Evolutionary conservation across 2,329 filamentous ascomycete species (phyloP), one percentile per base, ranked within the genome.

Genomic region (Trichophyton equinum): DNA sequence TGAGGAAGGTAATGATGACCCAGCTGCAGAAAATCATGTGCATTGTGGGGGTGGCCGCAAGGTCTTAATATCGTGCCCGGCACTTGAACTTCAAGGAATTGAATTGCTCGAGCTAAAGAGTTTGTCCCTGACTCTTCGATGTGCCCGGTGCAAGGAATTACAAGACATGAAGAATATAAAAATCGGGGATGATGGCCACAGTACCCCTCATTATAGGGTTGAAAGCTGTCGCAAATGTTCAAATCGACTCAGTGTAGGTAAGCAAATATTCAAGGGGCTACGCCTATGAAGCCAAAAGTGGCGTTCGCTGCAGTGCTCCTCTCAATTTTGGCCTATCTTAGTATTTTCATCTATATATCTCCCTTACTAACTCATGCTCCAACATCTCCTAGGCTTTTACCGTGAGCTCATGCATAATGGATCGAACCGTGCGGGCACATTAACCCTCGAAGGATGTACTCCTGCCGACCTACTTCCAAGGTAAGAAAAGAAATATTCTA

Each of bases 61-160:
- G 25, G 87, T 89, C n/a, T 83, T 88, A 60, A 78, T 95, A 6
- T 89, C 86, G 0, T 90, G 94, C 67, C 89, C 90, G 0, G 84
- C 81, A 27, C 76, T 94, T 62, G 88, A 92, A 67, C 80, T 95
- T 1, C 81, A 89, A 69, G 83, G 86, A 42, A 86, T 94, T 63
- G 89, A 94, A 68, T 74, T 94, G 1, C 77, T 95, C 7, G 84
- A 91, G 66, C 73, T 92, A 1, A 77, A 80, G 0, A 78, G 82
- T 25, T 75, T 94, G 36, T 85, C 82, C 62, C 77, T 94, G 64
- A 86, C 82, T 2, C 78, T 90, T 64, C 91, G 91, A 70, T 95
- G 89, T 71, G 83, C 85, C 59, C 82, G 89, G 42, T 95, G 89
- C 78, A 91, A 86, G 71, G 86, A 87, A 3, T 71, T 79, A 11